phyloP scores from a whole-genome alignment of 495 filamentous ascomycete species.

The Penicillium paradoxum region DNA sequence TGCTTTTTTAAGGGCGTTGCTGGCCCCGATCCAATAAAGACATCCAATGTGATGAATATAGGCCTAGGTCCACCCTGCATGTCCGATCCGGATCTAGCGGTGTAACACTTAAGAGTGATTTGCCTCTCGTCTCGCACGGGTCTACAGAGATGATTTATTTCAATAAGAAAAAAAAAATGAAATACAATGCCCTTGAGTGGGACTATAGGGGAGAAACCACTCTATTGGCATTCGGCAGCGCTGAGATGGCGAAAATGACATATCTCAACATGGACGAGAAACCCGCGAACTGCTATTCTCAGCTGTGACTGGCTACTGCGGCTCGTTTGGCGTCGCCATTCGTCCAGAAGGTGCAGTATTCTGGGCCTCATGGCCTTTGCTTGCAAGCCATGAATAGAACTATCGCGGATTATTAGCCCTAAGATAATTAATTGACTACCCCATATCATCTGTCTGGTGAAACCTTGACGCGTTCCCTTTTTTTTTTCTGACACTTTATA shows the following conservation, averaged over 20 bases:
- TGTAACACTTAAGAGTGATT: conserved; percentile 21
- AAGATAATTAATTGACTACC: neutral
- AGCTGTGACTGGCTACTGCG: conserved; percentile 17
- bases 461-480: conserved; percentile 4
- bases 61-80: conserved; percentile 9
- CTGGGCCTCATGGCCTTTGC: conserved; percentile 16
- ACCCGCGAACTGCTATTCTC: neutral
- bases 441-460: conserved; percentile 10
- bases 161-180: neutral
- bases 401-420: conserved; percentile 8
- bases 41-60: conserved; percentile 24
- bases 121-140: conserved; percentile 7
- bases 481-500: conserved; percentile 10
- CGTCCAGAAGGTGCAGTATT: conserved; percentile 15
- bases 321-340: conserved; percentile 9
- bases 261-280: conserved; percentile 18
- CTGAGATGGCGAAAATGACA: conserved; percentile 30
- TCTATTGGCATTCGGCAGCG: conserved; percentile 23
- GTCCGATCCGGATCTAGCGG: conserved; percentile 26
- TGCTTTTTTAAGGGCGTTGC: neutral
- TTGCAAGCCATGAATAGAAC: conserved; percentile 9
- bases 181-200: conserved; percentile 8
- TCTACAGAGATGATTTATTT: neutral
- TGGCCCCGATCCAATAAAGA: neutral
- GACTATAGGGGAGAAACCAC: conserved; percentile 11